phyloP scores from a whole-genome alignment of 257 asterid genomes.

The Solanum ossicruentum region DNA sequence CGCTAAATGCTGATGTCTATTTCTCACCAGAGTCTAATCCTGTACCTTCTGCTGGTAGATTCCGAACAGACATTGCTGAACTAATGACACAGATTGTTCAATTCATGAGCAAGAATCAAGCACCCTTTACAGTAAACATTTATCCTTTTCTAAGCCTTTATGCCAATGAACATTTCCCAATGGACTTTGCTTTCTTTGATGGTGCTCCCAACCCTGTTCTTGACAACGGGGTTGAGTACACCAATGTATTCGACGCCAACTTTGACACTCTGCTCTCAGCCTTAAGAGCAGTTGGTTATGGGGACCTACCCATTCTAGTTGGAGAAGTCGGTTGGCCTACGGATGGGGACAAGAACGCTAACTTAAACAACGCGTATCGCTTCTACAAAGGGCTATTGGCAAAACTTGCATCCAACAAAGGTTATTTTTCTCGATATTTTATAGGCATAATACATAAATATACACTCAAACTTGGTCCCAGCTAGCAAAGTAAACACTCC shows the following conservation, averaged over 20 bases:
- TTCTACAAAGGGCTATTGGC: constrained; percentile 28
- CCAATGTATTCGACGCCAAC: constrained; percentile 37
- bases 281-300: constrained; percentile 21
- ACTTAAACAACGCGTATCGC: constrained; percentile 13
- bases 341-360: constrained; percentile 24
- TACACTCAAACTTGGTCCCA: background rate
- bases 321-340: constrained; percentile 49
- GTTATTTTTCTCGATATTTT: background rate
- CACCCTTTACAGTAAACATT: constrained; percentile 30
- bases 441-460: background rate
- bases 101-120: constrained; percentile 22
- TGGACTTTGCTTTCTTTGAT: constrained; percentile 37
- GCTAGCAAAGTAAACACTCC: background rate
- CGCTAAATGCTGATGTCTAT: constrained; percentile 34
- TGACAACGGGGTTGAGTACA: constrained; percentile 16
- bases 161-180: constrained; percentile 22
- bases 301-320: constrained; percentile 17
- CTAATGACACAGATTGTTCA: constrained; percentile 31
- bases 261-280: constrained; percentile 30
- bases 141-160: constrained; percentile 38
- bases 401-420: constrained; percentile 24
- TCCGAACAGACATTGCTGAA: constrained; percentile 16
- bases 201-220: constrained; percentile 17
- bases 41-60: constrained; percentile 32
- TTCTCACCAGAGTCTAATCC: constrained; percentile 16